phyloP scores from a whole-genome alignment of 306 rosid species.

The Neltuma alba region DNA sequence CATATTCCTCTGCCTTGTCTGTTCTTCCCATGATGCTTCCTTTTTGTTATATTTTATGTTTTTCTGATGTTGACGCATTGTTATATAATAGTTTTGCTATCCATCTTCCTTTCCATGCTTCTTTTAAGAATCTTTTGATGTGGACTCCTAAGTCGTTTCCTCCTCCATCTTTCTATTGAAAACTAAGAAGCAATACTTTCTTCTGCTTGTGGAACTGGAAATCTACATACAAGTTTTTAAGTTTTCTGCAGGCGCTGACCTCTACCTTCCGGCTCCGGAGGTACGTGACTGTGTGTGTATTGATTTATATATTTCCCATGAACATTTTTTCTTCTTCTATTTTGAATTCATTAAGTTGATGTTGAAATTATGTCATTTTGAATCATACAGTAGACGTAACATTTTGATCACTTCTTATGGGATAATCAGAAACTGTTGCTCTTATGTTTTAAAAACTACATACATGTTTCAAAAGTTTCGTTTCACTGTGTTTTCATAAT shows the following conservation, averaged over 20 bases:
- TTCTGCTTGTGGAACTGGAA: neutral
- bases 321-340: neutral
- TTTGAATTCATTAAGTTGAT: neutral
- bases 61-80: slow-evolving; percentile 10
- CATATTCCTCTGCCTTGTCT: slow-evolving; percentile 14
- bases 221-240: neutral
- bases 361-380: neutral
- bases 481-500: neutral
- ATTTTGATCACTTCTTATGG: neutral
- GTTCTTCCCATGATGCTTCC: neutral
- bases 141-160: neutral
- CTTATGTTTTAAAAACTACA: neutral
- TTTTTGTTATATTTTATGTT: slow-evolving; percentile 2
- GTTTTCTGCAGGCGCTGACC: neutral
- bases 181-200: neutral
- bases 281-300: neutral
- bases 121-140: neutral
- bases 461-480: neutral
- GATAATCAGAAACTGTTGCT: neutral
- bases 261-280: neutral
- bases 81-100: neutral
- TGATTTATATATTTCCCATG: neutral
- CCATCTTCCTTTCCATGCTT: neutral
- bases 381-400: neutral
- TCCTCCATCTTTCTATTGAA: neutral